Conservation (phyloP, 1,139 yeast genomes). For the Taiozyma sp. region DNA sequence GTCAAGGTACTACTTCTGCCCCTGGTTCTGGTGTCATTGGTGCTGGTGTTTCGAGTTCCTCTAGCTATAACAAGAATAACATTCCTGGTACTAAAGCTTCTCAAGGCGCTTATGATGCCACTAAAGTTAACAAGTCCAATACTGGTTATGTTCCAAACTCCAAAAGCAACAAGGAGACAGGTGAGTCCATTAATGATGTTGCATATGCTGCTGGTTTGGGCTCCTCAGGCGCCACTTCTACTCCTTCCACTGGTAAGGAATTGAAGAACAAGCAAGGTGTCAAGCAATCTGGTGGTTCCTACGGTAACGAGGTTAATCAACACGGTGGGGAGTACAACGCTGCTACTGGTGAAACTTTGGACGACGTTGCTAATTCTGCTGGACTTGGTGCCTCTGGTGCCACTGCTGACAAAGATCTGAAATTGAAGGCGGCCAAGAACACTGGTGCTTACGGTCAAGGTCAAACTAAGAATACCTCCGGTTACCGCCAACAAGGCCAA, state of each 20-base stretch:
- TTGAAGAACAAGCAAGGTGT: neutral
- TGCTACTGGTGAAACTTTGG: slow-evolving; percentile 6
- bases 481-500: neutral
- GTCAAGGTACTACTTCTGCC: neutral
- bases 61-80: neutral
- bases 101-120: neutral
- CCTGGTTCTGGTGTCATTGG: neutral
- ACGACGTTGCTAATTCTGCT: slow-evolving; percentile 15
- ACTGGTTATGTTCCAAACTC: neutral
- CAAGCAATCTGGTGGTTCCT: neutral
- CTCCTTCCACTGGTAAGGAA: neutral
- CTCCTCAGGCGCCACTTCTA: slow-evolving; percentile 11
- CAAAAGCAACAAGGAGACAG: neutral
- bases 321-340: neutral
- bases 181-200: slow-evolving; percentile 11
- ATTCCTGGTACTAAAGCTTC: neutral
- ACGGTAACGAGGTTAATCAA: neutral
- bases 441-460: neutral
- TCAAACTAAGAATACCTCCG: neutral
- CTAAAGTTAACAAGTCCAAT: neutral
- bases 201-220: slow-evolving; percentile 15
- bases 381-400: slow-evolving; percentile 14
- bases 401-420: slow-evolving; percentile 5
- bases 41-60: neutral
- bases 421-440: neutral